A percentile compares a stretch with the other conserved stretches of the same genome.
phyloP scores from a whole-genome alignment of 306 rosid genomes.

The Astragalus glycyphyllos region DNA sequence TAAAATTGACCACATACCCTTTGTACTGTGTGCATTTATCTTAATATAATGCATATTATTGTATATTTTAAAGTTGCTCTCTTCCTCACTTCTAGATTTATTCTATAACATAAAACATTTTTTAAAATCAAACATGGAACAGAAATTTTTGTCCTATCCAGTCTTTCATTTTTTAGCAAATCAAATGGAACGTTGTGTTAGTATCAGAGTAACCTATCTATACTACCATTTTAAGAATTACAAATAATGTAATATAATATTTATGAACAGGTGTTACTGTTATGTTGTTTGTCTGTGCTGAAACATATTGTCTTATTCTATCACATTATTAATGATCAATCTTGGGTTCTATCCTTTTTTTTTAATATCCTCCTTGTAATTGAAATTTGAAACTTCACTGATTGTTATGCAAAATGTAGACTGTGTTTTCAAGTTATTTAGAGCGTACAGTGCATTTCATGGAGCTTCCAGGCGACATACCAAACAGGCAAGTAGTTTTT shows the following conservation, averaged over 20 bases:
- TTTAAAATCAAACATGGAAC: no score
- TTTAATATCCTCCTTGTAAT: conserved; percentile 18
- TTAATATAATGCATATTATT: neutral
- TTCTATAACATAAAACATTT: no score
- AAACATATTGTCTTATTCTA: conserved; percentile 29
- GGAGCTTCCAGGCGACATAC: conserved; percentile 98
- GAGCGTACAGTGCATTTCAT: conserved; percentile 91
- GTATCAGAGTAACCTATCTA: neutral
- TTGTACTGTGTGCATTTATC: neutral
- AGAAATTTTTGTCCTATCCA: no score
- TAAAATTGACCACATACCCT: neutral
- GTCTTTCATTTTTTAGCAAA: no score
- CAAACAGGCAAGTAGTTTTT: conserved; percentile 70
- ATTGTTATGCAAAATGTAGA: conserved; percentile 57
- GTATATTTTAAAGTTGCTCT: neutral
- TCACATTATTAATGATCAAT: conserved; percentile 35
- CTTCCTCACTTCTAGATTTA: neutral
- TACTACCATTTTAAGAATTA: conserved; percentile 20
- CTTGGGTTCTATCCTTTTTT: conserved; percentile 16
- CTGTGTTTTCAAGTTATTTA: conserved; percentile 79
- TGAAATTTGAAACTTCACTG: conserved; percentile 37
- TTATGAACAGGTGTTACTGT: conserved; percentile 20
- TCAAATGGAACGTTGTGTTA: neutral
- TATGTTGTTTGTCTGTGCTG: conserved; percentile 22
- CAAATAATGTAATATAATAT: neutral